A percentile compares a stretch with the other conserved stretches of the same genome.
Evolutionary conservation across 495 filamentous ascomycete genomes (phyloP).

Genomic region (Staphylotrichum longicolle): DNA sequence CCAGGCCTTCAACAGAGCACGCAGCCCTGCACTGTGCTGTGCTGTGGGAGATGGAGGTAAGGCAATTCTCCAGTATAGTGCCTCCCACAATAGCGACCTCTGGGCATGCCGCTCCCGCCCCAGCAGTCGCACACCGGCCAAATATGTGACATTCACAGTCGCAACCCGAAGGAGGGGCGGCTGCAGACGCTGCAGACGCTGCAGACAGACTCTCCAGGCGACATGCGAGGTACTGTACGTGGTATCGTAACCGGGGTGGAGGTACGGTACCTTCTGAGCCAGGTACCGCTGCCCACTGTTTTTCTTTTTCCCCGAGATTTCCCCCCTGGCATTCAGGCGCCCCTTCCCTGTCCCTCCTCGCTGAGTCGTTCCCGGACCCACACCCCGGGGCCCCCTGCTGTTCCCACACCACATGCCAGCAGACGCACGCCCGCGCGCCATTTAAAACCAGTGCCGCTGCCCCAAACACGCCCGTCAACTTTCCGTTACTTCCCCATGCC

Average conservation of each 20-base stretch:
- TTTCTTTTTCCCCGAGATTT: conserved; percentile 26
- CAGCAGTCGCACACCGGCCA: conserved; percentile 23
- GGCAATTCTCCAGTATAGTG: conserved; percentile 17
- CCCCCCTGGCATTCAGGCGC: conserved; percentile 26
- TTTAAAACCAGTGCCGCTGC: conserved; percentile 41
- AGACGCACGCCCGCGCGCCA: conserved; percentile 29
- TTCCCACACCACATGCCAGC: conserved; percentile 23
- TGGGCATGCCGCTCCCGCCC: conserved; percentile 6
- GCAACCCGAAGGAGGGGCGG: conserved; percentile 19
- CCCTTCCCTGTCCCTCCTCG: conserved; percentile 24
- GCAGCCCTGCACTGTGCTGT: conserved; percentile 8
- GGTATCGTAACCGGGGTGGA: conserved; percentile 5
- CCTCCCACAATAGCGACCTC: neutral
- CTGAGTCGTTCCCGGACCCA: conserved; percentile 31
- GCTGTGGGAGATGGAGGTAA: no score
- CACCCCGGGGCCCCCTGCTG: conserved; percentile 10
- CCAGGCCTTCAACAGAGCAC: neutral
- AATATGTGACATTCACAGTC: conserved; percentile 15
- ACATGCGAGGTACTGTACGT: conserved; percentile 1
- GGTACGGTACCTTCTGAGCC: conserved; percentile 24
- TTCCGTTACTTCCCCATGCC: conserved; percentile 37
- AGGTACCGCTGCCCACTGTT: conserved; percentile 22
- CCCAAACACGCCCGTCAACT: conserved; percentile 30
- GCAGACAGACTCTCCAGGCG: neutral
- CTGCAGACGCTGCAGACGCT: conserved; percentile 19